Evolutionary conservation across 139 green algal genomes (phyloP), one percentile per base, ranked within the genome.

Genomic region (Nannochloris sp.): DNA sequence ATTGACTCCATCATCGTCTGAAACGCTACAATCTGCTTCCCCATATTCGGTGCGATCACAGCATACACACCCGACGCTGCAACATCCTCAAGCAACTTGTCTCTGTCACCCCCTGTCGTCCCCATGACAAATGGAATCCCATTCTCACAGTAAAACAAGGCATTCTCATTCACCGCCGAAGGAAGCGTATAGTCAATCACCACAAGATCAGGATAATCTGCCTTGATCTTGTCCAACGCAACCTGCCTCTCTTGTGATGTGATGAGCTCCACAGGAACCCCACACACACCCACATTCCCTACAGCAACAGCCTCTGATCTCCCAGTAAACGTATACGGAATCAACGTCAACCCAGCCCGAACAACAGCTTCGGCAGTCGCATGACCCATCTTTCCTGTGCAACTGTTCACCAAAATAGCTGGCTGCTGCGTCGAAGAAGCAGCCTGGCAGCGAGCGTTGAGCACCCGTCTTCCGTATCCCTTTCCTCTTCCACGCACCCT

Each of bases 1-100:
- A 96, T 90, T 57, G 85, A 71, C 67, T 96, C 84, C 83, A 98
- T 87, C 72, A 88, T 92, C 1, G 93, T 93, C 72, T 96, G 87
- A 55, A 95, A 88, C 10, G 89, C 88, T 8, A 95, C 88, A 9
- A 95, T 78, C 74, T 85, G 93, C 83, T 99, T 99, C 57, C 93
- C 93, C 93, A 99, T 99, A 62, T 99, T 88, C 11, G 94, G 90
- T 4, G 94, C 94, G 40, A 99, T 95, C 1, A 99, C 92, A 6
- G 92, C 92, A 68, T 93, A 94, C 15, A 76, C 46, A 12, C 73
- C 80, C 4, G 80, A 65, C 1, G 60, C 70, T 21, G 77, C 15
- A 6, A 89, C 83, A 37, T 83, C 72, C 18, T 66, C 53, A 24
- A 79, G 27, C n/a, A 98, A 80, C 66, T 79, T 74, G 3, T 85